Percentiles rank a stretch among this genome's conserved stretches.
Evolutionary conservation across 352 stramenopile species (phyloP).

Genomic region (Saprolegnia parasitica): DNA sequence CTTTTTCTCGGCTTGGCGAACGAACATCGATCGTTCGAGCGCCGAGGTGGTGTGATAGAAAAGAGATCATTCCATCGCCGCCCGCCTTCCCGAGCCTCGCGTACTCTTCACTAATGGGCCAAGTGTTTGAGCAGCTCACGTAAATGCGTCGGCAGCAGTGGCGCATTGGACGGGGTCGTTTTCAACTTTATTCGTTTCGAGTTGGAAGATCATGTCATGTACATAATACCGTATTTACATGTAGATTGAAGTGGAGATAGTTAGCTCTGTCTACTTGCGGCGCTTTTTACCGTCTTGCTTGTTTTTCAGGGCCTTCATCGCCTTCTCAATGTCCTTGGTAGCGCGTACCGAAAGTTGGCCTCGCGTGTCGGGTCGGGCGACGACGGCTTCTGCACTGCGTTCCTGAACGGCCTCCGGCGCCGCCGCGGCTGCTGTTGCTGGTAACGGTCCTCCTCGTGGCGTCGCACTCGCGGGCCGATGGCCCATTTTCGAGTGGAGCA

Average conservation of each 20-base stretch:
- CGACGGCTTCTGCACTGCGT: neutral
- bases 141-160: too few relatives aligned
- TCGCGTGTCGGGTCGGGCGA: neutral
- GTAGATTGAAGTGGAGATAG: neutral
- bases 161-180: too few relatives aligned
- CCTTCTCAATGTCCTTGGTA: slow-evolving; percentile 25
- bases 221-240: neutral
- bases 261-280: slow-evolving; percentile 22
- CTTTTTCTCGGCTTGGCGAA: too few relatives aligned
- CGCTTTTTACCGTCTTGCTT: slow-evolving; percentile 13
- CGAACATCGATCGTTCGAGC: too few relatives aligned
- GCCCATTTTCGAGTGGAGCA: slow-evolving; percentile 39
- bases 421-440: neutral
- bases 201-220: too few relatives aligned
- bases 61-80: too few relatives aligned
- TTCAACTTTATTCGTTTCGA: too few relatives aligned
- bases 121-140: too few relatives aligned
- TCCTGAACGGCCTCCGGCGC: neutral
- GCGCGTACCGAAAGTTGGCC: slow-evolving; percentile 10
- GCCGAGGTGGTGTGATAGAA: too few relatives aligned
- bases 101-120: too few relatives aligned
- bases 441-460: neutral
- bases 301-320: slow-evolving; percentile 18
- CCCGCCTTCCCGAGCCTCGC: too few relatives aligned
- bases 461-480: slow-evolving; percentile 30